Base-by-base conservation (phyloP, 805 yeast species). In the Suhomyces sp. region DNA sequence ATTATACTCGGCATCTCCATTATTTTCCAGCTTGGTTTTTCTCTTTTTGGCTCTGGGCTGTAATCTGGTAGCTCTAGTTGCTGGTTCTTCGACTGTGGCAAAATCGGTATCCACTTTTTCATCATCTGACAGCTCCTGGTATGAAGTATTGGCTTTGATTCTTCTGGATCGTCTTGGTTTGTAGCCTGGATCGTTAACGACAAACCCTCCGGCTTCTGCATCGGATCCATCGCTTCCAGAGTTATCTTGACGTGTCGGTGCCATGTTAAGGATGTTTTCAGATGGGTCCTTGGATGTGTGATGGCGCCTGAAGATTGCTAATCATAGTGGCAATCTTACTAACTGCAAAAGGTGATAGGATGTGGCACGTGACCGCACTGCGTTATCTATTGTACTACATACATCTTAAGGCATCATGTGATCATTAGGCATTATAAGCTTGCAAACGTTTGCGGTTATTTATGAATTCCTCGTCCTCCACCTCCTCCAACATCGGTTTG, bases 131-230 rank as follows among this genome's bases (percentile, higher is more conserved):
- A 61, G 61, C 46, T 66, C 72, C 25, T 59, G 56, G 46, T 69
- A 68, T 10, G 66, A 60, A 27, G 55, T 51, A 44, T 56, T 51
- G 31, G 25, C 44, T 33, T 44, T 37, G 10, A 35, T 39, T 43
- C 44, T 46, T 35, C 57, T 53, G 29, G 62, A 54, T 45, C 57
- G 59, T 44, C 54, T 57, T 43, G 57, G 55, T 17, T 57, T 51
- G 17, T 64, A 57, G 56, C 62, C 62, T 9, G 73, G 71, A 53
- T 76, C 80, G 55, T 72, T 68, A 6, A 63, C 61, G 3, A 77
- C 59, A 54, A 77, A 77, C 17, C 80, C 81, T 7, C 80, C 82
- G 2, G 48, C 60, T 37, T 50, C 56, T 20, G 20, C 15, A 3
- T 40, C 50, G 15, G 44, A 10, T 7, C 27, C 46, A 24, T 40